These are phyloP conservation scores for Blastocladiella emersonii DNA, from an alignment of 371 early-diverging fungal species.

Conservation along the genomic window DNA sequence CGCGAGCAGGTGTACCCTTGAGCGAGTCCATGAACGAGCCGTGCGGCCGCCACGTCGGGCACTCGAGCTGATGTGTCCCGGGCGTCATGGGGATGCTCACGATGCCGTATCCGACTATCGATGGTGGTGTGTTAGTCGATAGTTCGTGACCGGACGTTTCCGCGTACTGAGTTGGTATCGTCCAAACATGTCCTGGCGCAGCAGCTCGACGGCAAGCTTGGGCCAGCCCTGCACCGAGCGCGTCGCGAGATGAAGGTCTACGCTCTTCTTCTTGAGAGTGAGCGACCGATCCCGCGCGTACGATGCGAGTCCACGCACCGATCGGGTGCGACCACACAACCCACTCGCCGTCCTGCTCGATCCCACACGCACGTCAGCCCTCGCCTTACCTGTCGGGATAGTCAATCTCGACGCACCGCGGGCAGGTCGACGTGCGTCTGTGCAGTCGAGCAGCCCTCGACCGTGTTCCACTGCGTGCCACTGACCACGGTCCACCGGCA, in stretches of 20 bases:
- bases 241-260: background rate
- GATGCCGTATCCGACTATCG: background rate
- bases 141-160: too few species aligned
- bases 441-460: background rate
- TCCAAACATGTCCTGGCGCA: background rate
- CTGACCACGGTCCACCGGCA: background rate
- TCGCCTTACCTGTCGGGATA: too few species aligned
- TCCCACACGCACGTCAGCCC: too few species aligned
- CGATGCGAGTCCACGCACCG: background rate
- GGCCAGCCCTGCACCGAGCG: background rate
- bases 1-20: background rate
- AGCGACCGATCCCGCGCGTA: too few species aligned
- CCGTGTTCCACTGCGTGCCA: background rate
- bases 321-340: background rate
- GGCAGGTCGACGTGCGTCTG: background rate
- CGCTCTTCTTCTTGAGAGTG: background rate
- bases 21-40: background rate
- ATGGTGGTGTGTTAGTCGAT: too few species aligned
- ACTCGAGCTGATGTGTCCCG: background rate
- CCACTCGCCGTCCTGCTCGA: background rate
- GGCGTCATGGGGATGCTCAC: background rate
- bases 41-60: background rate
- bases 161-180: background rate
- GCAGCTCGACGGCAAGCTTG: background rate
- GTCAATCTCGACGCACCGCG: background rate